Percentiles rank a stretch among this genome's conserved stretches.
Evolutionary conservation across 352 stramenopile species (phyloP).

Genomic region (Labyrinthula sp.): DNA sequence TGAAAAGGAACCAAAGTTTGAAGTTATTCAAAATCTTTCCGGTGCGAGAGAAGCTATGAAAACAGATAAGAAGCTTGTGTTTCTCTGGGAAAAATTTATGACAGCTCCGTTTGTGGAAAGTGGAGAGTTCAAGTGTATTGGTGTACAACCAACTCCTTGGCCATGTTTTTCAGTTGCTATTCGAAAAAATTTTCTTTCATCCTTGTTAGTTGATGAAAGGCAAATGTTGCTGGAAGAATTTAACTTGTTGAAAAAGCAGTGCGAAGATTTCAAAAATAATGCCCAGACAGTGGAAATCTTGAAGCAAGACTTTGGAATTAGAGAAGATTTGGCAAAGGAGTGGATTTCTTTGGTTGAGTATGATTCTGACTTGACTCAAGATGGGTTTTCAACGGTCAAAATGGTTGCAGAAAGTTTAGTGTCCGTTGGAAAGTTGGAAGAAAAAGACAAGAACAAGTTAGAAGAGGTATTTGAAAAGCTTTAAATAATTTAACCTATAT

Average conservation of each 20-base stretch:
- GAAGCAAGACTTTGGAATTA: conserved; percentile 26
- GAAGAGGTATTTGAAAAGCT: too few species aligned
- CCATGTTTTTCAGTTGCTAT: conserved; percentile 32
- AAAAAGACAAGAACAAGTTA: too few species aligned
- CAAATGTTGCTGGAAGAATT: conserved; percentile 4
- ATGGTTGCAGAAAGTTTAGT: too few species aligned
- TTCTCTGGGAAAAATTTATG: conserved; percentile 34
- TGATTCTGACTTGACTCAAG: too few species aligned
- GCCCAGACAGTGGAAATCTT: conserved; percentile 10
- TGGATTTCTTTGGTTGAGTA: conserved; percentile 21
- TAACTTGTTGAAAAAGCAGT: conserved; percentile 9
- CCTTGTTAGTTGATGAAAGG: conserved; percentile 1
- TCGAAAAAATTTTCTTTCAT: conserved; percentile 19
- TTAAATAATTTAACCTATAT: too few species aligned
- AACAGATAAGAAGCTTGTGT: conserved; percentile 17
- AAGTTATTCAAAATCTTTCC: conserved; percentile 22
- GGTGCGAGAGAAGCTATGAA: conserved; percentile 12
- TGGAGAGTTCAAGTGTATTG: conserved; percentile 28
- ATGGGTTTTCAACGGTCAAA: too few species aligned
- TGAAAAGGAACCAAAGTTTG: conserved; percentile 21
- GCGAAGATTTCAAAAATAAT: conserved; percentile 13
- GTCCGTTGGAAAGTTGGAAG: too few species aligned
- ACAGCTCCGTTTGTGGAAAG: conserved; percentile 25
- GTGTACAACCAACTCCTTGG: conserved; percentile 32
- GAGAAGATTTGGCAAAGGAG: conserved; percentile 11